These are phyloP conservation scores for Hippophae tibetana DNA, from an alignment of 306 rosid species.

Conservation along the genomic window DNA sequence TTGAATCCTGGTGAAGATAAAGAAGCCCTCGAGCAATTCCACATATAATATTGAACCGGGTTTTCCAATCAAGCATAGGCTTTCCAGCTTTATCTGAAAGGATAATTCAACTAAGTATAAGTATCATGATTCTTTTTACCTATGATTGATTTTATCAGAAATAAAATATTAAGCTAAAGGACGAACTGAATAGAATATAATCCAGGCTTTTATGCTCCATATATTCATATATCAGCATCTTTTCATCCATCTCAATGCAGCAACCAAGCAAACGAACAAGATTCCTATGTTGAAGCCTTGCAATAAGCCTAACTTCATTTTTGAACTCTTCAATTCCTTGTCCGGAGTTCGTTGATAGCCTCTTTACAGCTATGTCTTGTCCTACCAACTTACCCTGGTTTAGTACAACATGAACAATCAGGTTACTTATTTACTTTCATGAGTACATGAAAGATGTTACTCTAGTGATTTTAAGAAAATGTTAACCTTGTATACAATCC, in stretches of 20 bases:
- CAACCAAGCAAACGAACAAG: slow-evolving; percentile 62
- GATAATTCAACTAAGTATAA: not conserved
- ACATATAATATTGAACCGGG: slow-evolving; percentile 46
- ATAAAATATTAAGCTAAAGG: slow-evolving; percentile 4
- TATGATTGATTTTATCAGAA: not conserved
- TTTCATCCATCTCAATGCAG: slow-evolving; percentile 48
- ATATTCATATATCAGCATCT: slow-evolving; percentile 61
- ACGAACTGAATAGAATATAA: slow-evolving; percentile 51
- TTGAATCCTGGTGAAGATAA: slow-evolving; percentile 71
- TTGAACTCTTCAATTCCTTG: slow-evolving; percentile 70
- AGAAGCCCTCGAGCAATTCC: slow-evolving; percentile 75
- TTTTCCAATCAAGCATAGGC: slow-evolving; percentile 35
- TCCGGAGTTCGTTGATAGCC: slow-evolving; percentile 47
- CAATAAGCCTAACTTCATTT: slow-evolving; percentile 57
- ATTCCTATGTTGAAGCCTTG: slow-evolving; percentile 64
- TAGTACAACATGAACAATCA: slow-evolving; percentile 13
- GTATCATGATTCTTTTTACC: not conserved
- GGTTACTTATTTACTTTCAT: not conserved
- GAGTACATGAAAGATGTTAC: not conserved
- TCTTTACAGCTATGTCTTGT: slow-evolving; percentile 66
- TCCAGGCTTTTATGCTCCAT: slow-evolving; percentile 68
- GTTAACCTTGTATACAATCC: slow-evolving; percentile 65
- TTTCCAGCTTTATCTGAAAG: slow-evolving; percentile 31
- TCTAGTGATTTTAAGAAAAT: not conserved
- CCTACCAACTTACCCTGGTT: slow-evolving; percentile 50